Conservation (phyloP, 176 grass and related monocot genomes). For the Cenchrus fungigraminus region DNA sequence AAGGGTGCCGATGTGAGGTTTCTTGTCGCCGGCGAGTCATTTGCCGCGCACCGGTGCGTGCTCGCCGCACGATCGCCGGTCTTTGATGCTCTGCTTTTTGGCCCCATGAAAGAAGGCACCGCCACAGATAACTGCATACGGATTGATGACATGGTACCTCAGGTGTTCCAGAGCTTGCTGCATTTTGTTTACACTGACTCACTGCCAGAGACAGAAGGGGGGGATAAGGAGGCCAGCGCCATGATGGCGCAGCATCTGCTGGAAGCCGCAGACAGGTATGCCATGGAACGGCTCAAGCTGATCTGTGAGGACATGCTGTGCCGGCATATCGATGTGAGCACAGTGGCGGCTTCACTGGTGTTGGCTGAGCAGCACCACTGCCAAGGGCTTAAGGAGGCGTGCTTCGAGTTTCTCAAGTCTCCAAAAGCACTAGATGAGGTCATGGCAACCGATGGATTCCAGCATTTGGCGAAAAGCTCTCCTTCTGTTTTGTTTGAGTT, state of each 20-base stretch:
- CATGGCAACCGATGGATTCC: slow-evolving; percentile 16
- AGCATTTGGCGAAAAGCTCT: slow-evolving; percentile 6
- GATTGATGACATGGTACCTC: slow-evolving; percentile 41
- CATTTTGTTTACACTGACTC: slow-evolving; percentile 20
- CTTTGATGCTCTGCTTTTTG: slow-evolving; percentile 40
- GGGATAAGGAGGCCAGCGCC: neutral
- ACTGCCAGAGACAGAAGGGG: neutral
- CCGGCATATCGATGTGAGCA: neutral
- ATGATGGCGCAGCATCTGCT: slow-evolving; percentile 51
- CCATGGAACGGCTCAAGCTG: slow-evolving; percentile 44
- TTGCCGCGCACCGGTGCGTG: slow-evolving; percentile 40
- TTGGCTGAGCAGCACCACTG: slow-evolving; percentile 40
- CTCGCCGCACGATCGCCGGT: slow-evolving; percentile 50
- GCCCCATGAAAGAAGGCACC: slow-evolving; percentile 46
- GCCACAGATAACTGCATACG: slow-evolving; percentile 1
- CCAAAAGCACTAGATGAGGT: neutral
- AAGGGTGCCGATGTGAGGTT: slow-evolving; percentile 46
- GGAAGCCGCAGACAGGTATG: slow-evolving; percentile 62
- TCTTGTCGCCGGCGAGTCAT: slow-evolving; percentile 24
- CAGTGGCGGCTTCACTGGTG: neutral
- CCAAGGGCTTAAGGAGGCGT: slow-evolving; percentile 16
- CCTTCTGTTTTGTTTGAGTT: neutral
- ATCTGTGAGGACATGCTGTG: slow-evolving; percentile 50
- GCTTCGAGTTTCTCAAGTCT: slow-evolving; percentile 29
- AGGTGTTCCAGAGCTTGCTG: slow-evolving; percentile 41